Evolutionary conservation across 2,329 filamentous ascomycete genomes (phyloP).

Genomic region (Didymella arachidicola): DNA sequence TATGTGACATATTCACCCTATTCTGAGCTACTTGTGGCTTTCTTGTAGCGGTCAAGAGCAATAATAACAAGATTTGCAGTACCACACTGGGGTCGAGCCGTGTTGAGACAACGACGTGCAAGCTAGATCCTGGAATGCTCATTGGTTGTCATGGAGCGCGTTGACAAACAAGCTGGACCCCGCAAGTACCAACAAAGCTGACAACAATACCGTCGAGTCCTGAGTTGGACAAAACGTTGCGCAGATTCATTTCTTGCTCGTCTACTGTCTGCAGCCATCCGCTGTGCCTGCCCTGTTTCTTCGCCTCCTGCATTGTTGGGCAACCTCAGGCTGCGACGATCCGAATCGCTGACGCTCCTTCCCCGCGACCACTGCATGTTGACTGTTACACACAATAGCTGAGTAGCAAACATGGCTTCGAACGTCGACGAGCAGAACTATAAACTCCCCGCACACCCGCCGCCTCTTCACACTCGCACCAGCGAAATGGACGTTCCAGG

Average conservation of each 20-base stretch:
- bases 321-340: slow-evolving; percentile 20
- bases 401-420: slow-evolving; percentile 37
- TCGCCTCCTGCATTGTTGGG: background rate
- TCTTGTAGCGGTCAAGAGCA: slow-evolving; percentile 1
- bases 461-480: slow-evolving; percentile 61
- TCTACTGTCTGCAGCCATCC: background rate
- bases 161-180: slow-evolving; percentile 39
- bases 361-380: slow-evolving; percentile 18
- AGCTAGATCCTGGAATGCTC: slow-evolving; percentile 28
- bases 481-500: slow-evolving; percentile 54
- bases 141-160: slow-evolving; percentile 39
- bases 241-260: background rate
- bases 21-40: background rate
- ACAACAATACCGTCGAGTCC: slow-evolving; percentile 16
- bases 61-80: slow-evolving; percentile 4
- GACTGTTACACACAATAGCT: slow-evolving; percentile 9
- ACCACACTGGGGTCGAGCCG: slow-evolving; percentile 7
- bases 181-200: slow-evolving; percentile 30
- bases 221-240: background rate
- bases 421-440: slow-evolving; percentile 38
- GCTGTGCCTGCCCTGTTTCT: background rate
- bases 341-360: slow-evolving; percentile 31
- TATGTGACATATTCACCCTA: background rate
- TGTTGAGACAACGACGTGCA: slow-evolving; percentile 3
- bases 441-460: slow-evolving; percentile 56